Evolutionary conservation across 2,329 filamentous ascomycete genomes (phyloP).

Genomic region (Colletotrichum acutatum): DNA sequence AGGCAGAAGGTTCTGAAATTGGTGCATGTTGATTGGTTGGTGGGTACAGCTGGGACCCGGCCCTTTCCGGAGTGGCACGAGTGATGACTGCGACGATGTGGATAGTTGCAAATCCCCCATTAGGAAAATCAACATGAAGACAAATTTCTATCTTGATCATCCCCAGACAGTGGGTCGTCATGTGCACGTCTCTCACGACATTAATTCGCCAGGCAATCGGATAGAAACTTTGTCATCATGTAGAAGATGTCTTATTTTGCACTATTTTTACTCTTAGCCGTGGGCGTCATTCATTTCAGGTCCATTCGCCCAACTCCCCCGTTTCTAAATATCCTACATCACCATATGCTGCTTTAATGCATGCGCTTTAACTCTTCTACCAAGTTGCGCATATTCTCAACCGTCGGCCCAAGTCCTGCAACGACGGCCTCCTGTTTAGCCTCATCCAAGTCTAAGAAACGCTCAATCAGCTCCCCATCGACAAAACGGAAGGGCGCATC

Average conservation of each 20-base stretch:
- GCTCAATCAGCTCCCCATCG: constrained; percentile 90
- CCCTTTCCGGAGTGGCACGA: constrained; percentile 35
- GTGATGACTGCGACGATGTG: constrained; percentile 4
- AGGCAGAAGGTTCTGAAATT: constrained; percentile 56
- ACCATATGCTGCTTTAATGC: constrained; percentile 56
- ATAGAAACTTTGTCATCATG: background rate
- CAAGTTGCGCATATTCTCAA: constrained; percentile 71
- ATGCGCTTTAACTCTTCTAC: constrained; percentile 72
- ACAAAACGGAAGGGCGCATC: constrained; percentile 88
- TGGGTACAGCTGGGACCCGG: constrained; percentile 34
- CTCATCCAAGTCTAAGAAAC: constrained; percentile 79
- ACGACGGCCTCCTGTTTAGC: constrained; percentile 64
- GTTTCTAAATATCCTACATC: constrained; percentile 7
- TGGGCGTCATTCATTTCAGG: background rate
- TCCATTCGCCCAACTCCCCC: background rate
- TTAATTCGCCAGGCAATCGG: background rate
- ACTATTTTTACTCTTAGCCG: background rate
- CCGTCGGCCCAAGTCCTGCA: constrained; percentile 66
- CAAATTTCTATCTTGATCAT: background rate
- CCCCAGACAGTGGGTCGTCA: background rate
- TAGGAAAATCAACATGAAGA: background rate
- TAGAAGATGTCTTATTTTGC: background rate
- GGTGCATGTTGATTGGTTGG: constrained; percentile 55
- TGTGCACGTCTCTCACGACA: too few relatives aligned
- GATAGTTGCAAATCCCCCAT: constrained; percentile 28